Conservation (phyloP, 2,329 filamentous ascomycete species). For the Hypoxylon sp. region DNA sequence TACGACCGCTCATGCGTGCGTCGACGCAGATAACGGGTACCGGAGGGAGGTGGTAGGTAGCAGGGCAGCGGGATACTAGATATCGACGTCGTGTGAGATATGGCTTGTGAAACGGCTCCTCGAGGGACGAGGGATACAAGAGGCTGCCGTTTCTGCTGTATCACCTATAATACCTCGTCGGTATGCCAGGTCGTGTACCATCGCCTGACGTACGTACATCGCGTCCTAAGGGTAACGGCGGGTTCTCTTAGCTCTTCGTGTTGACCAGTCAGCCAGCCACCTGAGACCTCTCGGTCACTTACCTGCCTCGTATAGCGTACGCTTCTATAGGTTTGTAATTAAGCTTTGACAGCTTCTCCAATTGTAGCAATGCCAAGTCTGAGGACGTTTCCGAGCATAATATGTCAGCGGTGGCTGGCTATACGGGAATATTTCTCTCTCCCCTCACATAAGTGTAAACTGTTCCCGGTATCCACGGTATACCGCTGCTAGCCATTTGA, state of each 20-base stretch:
- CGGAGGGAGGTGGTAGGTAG: conserved; percentile 16
- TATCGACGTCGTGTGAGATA: neutral
- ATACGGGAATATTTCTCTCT: neutral
- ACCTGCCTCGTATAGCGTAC: neutral
- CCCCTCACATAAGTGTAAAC: neutral
- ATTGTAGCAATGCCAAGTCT: neutral
- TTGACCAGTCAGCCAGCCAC: neutral
- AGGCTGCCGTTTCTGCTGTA: no score
- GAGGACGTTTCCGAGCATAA: neutral
- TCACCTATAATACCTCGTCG: neutral
- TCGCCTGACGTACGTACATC: neutral
- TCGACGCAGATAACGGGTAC: conserved; percentile 22
- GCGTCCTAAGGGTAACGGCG: neutral
- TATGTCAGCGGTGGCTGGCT: neutral
- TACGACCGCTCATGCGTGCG: neutral
- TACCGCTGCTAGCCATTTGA: neutral
- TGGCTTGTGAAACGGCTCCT: neutral
- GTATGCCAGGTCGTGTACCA: neutral
- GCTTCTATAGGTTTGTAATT: neutral
- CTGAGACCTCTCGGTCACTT: neutral
- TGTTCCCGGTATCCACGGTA: neutral
- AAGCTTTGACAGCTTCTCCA: neutral
- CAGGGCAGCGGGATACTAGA: neutral
- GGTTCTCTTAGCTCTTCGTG: neutral
- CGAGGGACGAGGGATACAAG: neutral